phyloP scores from a whole-genome alignment of 306 rosid genomes.

The Senna siamea region DNA sequence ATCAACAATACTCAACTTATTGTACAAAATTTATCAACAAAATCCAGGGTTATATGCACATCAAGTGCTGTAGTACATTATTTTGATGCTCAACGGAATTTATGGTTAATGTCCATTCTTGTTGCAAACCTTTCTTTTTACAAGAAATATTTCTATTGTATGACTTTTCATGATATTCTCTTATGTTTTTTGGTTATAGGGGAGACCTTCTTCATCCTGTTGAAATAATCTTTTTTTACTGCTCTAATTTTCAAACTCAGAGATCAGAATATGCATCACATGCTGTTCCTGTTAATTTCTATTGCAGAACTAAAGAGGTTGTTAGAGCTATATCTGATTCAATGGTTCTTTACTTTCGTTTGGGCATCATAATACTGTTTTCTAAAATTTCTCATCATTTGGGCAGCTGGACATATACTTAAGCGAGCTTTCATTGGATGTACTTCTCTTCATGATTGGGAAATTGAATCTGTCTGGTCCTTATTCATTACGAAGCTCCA shows the following conservation, averaged over 20 bases:
- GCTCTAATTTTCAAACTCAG: slow-evolving; percentile 52
- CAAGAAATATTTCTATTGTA: slow-evolving; percentile 16
- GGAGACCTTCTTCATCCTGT: slow-evolving; percentile 74
- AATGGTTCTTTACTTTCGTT: slow-evolving; percentile 32
- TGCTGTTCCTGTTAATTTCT: slow-evolving; percentile 71
- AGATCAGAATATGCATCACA: slow-evolving; percentile 53
- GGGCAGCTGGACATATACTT: slow-evolving; percentile 73
- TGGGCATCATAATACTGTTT: slow-evolving; percentile 24
- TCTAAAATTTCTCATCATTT: slow-evolving; percentile 42
- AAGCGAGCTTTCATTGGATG: slow-evolving; percentile 81
- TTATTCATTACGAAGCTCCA: slow-evolving; percentile 68
- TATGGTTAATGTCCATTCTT: slow-evolving; percentile 58
- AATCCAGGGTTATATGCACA: slow-evolving; percentile 77
- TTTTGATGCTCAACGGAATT: slow-evolving; percentile 72
- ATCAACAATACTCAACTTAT: slow-evolving; percentile 58
- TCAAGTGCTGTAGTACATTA: slow-evolving; percentile 55
- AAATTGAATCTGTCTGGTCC: slow-evolving; percentile 85
- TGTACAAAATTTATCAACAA: slow-evolving; percentile 62
- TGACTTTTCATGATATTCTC: slow-evolving; percentile 16
- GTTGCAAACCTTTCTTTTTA: slow-evolving; percentile 26
- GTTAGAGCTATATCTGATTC: slow-evolving; percentile 42
- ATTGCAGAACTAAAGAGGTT: slow-evolving; percentile 81
- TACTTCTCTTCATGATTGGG: slow-evolving; percentile 81
- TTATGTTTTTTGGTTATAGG: slow-evolving; percentile 54
- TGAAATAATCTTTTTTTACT: slow-evolving; percentile 69